Evolutionary conservation across 2,329 filamentous ascomycete species (phyloP).

Genomic region (Alternaria longipes): DNA sequence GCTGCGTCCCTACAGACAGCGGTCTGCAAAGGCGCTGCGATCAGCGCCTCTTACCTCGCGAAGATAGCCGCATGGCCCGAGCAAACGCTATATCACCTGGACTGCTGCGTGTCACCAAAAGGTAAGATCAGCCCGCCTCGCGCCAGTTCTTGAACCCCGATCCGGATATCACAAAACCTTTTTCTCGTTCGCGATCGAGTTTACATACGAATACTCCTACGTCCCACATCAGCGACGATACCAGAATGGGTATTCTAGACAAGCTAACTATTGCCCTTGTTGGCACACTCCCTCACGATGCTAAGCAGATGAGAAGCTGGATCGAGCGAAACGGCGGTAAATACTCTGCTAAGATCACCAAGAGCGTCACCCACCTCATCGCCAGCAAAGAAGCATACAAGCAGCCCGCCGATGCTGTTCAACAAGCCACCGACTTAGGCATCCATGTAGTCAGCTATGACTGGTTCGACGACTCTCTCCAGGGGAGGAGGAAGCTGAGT

Average conservation of each 20-base stretch:
- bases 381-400: constrained; percentile 70
- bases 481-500: constrained; percentile 38
- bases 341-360: constrained; percentile 62
- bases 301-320: constrained; percentile 71
- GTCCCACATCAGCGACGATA: neutral
- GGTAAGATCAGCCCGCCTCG: constrained; percentile 17
- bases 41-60: constrained; percentile 23
- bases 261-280: constrained; percentile 65
- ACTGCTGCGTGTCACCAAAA: constrained; percentile 11
- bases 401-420: constrained; percentile 50
- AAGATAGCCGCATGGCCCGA: neutral
- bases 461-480: constrained; percentile 62
- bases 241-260: constrained; percentile 59
- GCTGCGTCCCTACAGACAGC: neutral
- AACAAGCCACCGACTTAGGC: constrained; percentile 28
- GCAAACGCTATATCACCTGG: constrained; percentile 23
- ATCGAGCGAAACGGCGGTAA: constrained; percentile 68
- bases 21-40: neutral
- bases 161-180: neutral
- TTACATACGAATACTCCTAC: neutral
- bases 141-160: neutral
- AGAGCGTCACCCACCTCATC: constrained; percentile 76
- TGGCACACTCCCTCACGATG: constrained; percentile 63
- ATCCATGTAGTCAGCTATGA: constrained; percentile 53
- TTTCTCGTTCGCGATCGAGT: neutral